Percentiles rank a stretch among this genome's conserved stretches.
Evolutionary conservation across 148 eudicot genomes (phyloP).

Genomic region (Nepenthes gracilis): DNA sequence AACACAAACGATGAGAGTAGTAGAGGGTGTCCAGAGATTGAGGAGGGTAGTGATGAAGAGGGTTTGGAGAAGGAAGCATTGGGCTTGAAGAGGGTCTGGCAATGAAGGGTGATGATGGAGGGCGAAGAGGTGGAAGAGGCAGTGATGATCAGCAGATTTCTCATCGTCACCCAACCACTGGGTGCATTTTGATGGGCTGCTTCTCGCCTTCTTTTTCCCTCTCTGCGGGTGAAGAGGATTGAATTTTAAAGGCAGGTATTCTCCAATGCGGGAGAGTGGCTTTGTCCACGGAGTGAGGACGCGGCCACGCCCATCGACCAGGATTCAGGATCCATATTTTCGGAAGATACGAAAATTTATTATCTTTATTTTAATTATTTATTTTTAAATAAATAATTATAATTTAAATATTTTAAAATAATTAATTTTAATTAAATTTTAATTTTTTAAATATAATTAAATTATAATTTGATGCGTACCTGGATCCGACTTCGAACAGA

Average conservation of each 20-base stretch:
- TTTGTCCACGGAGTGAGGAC: too few species aligned
- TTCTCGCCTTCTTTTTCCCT: background rate
- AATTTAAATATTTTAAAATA: too few species aligned
- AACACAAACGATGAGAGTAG: constrained; percentile 20
- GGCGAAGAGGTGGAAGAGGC: constrained; percentile 23
- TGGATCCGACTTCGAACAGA: too few species aligned
- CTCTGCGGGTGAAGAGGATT: constrained; percentile 8
- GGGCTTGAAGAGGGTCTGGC: constrained; percentile 5
- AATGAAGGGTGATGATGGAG: constrained; percentile 18
- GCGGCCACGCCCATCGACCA: too few species aligned
- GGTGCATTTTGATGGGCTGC: background rate
- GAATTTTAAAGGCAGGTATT: constrained; percentile 22
- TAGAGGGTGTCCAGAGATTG: constrained; percentile 8
- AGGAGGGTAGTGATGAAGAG: constrained; percentile 16
- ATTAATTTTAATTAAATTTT: too few species aligned
- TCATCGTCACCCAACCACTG: constrained; percentile 24
- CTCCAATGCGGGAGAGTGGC: background rate
- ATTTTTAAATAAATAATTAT: too few species aligned
- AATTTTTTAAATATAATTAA: too few species aligned
- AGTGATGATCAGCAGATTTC: constrained; percentile 32
- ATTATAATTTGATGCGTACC: too few species aligned
- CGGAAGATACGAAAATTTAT: too few species aligned
- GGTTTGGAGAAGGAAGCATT: constrained; percentile 20
- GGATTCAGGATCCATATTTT: too few species aligned
- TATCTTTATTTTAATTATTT: too few species aligned